Evolutionary conservation across 306 rosid species (phyloP).

Genomic region (Sechiopsis laciniata): DNA sequence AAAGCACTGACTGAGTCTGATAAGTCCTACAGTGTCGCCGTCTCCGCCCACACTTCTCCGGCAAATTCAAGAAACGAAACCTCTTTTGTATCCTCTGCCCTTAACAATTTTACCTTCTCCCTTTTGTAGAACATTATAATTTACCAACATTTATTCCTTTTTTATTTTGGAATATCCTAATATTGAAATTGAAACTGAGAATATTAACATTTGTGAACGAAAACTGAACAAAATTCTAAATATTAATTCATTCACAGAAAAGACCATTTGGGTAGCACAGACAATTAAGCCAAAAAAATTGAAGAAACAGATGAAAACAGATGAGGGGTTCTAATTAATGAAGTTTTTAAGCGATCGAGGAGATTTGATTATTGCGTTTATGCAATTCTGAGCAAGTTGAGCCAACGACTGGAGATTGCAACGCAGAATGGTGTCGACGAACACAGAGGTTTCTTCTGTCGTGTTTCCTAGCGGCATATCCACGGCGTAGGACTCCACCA

Average conservation of each 20-base stretch:
- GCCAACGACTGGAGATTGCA: constrained; percentile 92
- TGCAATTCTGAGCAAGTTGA: constrained; percentile 56
- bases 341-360: background rate
- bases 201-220: no score
- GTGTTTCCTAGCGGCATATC: constrained; percentile 88
- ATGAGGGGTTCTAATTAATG: background rate
- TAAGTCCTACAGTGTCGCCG: background rate
- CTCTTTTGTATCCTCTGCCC: background rate
- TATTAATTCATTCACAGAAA: background rate
- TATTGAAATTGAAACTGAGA: background rate
- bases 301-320: background rate
- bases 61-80: background rate
- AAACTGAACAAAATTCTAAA: background rate
- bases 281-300: background rate
- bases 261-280: background rate
- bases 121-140: background rate
- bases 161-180: background rate
- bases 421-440: constrained; percentile 80
- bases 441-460: constrained; percentile 64
- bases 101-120: background rate
- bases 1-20: no score
- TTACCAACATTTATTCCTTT: background rate
- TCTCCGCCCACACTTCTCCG: background rate
- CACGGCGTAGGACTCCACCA: constrained; percentile 81
- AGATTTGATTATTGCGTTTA: constrained; percentile 22